These are phyloP conservation scores for Atalantia buxifolia DNA, from an alignment of 345 rosid genomes.

Conservation along the genomic window DNA sequence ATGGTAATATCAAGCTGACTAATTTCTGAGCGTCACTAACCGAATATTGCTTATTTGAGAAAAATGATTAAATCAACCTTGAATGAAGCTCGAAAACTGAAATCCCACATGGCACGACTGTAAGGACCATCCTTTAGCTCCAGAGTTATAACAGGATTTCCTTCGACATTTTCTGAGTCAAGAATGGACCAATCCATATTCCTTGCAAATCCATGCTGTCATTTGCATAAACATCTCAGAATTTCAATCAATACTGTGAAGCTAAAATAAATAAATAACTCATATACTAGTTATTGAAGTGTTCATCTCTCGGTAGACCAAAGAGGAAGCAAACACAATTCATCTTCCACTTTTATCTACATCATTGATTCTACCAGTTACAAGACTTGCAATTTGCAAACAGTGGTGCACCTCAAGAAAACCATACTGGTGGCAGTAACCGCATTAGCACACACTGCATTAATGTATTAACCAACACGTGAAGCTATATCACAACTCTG, in stretches of 20 bases:
- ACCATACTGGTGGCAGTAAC: background rate
- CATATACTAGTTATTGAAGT: background rate
- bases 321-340: background rate
- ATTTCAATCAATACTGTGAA: slow-evolving; percentile 9
- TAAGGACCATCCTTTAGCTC: slow-evolving; percentile 83
- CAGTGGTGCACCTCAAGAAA: background rate
- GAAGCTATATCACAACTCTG: background rate
- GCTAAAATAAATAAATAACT: background rate
- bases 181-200: slow-evolving; percentile 88
- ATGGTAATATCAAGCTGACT: background rate
- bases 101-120: slow-evolving; percentile 94
- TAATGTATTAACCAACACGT: background rate
- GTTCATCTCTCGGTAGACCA: background rate
- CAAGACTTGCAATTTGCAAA: background rate
- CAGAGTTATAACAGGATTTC: slow-evolving; percentile 62
- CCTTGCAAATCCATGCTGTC: slow-evolving; percentile 93
- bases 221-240: slow-evolving; percentile 11
- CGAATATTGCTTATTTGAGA: background rate
- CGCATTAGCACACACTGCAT: background rate
- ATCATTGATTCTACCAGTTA: background rate
- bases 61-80: slow-evolving; percentile 41
- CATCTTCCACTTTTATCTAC: background rate
- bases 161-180: slow-evolving; percentile 61
- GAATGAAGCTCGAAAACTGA: slow-evolving; percentile 73
- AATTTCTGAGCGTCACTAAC: background rate